Base-by-base conservation (phyloP, 257 asterid species). In the Rhazya stricta region DNA sequence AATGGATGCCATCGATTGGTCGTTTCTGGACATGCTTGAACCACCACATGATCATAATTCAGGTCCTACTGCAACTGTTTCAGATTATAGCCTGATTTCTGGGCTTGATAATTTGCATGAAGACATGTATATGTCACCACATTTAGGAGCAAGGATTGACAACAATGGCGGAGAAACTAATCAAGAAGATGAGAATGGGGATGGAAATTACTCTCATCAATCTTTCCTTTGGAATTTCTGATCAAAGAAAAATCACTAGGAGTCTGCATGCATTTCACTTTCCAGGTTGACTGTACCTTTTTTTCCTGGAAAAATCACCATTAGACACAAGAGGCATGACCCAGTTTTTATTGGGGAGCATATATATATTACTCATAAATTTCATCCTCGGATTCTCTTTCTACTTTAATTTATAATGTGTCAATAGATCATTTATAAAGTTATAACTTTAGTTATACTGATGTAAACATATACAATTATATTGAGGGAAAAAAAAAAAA, bases 211-310 rank as follows among this genome's bases (percentile, higher is more conserved):
- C 69, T 82, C 69, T 42, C 76, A 70, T 50, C 67, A 68, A 13
- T 84, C 88, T 15, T 88, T 72, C 74, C 86, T 88, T 4, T 88
- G 92, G 92, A 88, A 81, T 58, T 88, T 88, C 81, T 88, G 67
- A 79, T 62, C n/a, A 15, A 42, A 25, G 21, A 74, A 37, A 42
- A 21, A 45, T 70, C 61, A 43, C 19, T 32, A 10, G 3, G 34
- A 57, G 34, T 15, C 0, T 46, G 15, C 50, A 46, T 46, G 53
- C 27, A 23, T 56, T 56, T 25, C 62, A 56, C 10, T 21, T n/a
- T n/a, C n/a, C n/a, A n/a, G n/a, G n/a, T n/a, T n/a, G n/a, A n/a
- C n/a, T n/a, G n/a, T n/a, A n/a, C n/a, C n/a, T 54, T 18, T 54
- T 54, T 54, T 54, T 18, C 61, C 61, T 54, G 61, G 61, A 54